Percentiles rank a stretch among this genome's conserved stretches.
Conservation (phyloP, 192 early-diverging fungal genomes). For the Phycomyces nitens region DNA sequence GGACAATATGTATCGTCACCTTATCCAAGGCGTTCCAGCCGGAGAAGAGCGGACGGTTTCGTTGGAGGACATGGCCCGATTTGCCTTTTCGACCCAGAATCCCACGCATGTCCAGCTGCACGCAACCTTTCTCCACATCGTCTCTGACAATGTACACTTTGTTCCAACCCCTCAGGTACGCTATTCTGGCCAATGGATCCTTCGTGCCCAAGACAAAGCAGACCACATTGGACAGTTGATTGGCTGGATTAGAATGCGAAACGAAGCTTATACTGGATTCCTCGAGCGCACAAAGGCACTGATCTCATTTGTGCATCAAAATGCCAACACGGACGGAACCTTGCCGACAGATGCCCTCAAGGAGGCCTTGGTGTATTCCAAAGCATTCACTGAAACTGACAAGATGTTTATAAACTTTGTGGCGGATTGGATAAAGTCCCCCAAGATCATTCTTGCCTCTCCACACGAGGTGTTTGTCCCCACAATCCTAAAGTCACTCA, state of each 20-base stretch:
- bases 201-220: conserved; percentile 46
- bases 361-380: conserved; percentile 10
- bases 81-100: conserved; percentile 36
- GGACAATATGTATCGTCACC: conserved; percentile 25
- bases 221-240: conserved; percentile 38
- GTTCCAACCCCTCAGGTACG: conserved; percentile 46
- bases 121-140: conserved; percentile 57
- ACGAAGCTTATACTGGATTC: conserved; percentile 47
- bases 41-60: conserved; percentile 9
- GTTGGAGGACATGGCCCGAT: conserved; percentile 29
- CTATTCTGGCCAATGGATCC: conserved; percentile 44
- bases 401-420: conserved; percentile 54
- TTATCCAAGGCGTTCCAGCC: not conserved
- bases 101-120: conserved; percentile 40
- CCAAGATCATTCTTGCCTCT: conserved; percentile 33
- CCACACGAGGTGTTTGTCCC: conserved; percentile 47
- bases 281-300: conserved; percentile 43
- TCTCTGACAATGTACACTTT: conserved; percentile 48
- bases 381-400: conserved; percentile 45
- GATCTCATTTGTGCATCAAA: conserved; percentile 17
- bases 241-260: conserved; percentile 46
- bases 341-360: conserved; percentile 7
- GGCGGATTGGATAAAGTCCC: conserved; percentile 38
- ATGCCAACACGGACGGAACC: conserved; percentile 18
- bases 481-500: conserved; percentile 58